phyloP scores from a whole-genome alignment of 441 rosid species.

The Biscutella laevigata region DNA sequence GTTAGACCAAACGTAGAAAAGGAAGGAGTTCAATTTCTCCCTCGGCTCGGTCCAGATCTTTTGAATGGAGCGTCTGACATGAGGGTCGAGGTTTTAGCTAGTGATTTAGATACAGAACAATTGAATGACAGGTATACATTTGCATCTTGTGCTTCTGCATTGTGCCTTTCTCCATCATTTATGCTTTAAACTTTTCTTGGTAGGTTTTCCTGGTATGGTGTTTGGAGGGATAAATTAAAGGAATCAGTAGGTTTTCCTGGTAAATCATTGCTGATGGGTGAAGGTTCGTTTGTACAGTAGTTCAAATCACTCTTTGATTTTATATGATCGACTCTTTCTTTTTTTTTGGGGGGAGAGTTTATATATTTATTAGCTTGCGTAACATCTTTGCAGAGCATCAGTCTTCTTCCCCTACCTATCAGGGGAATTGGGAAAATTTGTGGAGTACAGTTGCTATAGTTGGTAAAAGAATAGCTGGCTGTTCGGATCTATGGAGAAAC shows the following conservation, averaged over 20 bases:
- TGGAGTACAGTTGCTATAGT: slow-evolving; percentile 48
- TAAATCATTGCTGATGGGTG: slow-evolving; percentile 25
- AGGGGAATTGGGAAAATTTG: slow-evolving; percentile 45
- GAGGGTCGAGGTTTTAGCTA: slow-evolving; percentile 28
- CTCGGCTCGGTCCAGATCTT: slow-evolving; percentile 32
- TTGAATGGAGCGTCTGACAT: slow-evolving; percentile 33
- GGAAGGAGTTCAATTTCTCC: slow-evolving; percentile 35
- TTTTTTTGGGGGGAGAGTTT: neutral
- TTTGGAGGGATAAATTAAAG: slow-evolving; percentile 45
- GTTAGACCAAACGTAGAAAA: slow-evolving; percentile 42
- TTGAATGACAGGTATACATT: slow-evolving; percentile 44
- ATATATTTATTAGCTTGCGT: slow-evolving; percentile 13
- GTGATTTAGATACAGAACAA: slow-evolving; percentile 36
- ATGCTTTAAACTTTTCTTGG: slow-evolving; percentile 18
- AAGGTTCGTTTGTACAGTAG: slow-evolving; percentile 35
- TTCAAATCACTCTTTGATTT: slow-evolving; percentile 2
- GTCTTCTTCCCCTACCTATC: slow-evolving; percentile 28
- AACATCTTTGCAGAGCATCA: slow-evolving; percentile 34
- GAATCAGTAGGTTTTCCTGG: slow-evolving; percentile 28
- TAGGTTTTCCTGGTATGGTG: slow-evolving; percentile 55
- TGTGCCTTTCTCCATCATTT: slow-evolving; percentile 1
- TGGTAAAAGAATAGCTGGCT: slow-evolving; percentile 36
- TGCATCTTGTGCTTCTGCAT: slow-evolving; percentile 4
- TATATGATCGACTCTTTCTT: neutral
- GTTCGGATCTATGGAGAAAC: slow-evolving; percentile 69